phyloP scores from a whole-genome alignment of 441 rosid genomes.

The Eruca vesicaria region DNA sequence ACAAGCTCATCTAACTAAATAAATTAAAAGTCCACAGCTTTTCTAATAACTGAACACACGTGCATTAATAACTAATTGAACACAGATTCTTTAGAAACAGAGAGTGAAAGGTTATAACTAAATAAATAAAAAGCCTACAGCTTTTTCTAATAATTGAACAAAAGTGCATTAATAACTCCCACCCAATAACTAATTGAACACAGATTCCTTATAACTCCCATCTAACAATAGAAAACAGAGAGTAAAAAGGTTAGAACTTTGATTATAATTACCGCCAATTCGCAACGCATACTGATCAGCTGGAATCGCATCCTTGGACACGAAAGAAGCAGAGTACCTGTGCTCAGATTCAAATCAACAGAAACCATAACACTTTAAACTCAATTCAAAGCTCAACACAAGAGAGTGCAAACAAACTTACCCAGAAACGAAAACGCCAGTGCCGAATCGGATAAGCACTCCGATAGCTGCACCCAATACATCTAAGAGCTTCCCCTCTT shows the following conservation, averaged over 20 bases:
- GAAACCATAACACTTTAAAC: background rate
- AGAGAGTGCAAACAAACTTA: too few relatives aligned
- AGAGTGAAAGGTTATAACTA: background rate
- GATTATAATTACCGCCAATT: conserved; percentile 51
- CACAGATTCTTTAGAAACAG: too few relatives aligned
- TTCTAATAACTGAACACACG: background rate
- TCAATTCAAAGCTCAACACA: too few relatives aligned
- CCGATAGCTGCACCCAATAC: conserved; percentile 69
- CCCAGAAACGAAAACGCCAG: conserved; percentile 87
- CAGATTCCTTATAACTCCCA: too few relatives aligned
- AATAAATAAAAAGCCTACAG: too few relatives aligned
- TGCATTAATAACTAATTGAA: too few relatives aligned
- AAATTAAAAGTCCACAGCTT: background rate
- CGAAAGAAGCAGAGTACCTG: conserved; percentile 83
- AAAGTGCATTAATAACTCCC: too few relatives aligned
- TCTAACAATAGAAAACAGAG: background rate
- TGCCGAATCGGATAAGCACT: conserved; percentile 67
- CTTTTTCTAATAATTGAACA: too few relatives aligned
- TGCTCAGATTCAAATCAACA: conserved; percentile 13
- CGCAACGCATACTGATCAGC: conserved; percentile 68
- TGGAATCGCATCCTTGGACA: conserved; percentile 67
- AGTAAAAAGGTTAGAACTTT: background rate
- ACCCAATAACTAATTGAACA: too few relatives aligned
- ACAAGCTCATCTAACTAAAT: background rate
- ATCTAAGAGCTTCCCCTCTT: conserved; percentile 57